Evolutionary conservation across 495 filamentous ascomycete genomes (phyloP), one percentile per base, ranked within the genome.

Genomic region (Penicillium canescens): DNA sequence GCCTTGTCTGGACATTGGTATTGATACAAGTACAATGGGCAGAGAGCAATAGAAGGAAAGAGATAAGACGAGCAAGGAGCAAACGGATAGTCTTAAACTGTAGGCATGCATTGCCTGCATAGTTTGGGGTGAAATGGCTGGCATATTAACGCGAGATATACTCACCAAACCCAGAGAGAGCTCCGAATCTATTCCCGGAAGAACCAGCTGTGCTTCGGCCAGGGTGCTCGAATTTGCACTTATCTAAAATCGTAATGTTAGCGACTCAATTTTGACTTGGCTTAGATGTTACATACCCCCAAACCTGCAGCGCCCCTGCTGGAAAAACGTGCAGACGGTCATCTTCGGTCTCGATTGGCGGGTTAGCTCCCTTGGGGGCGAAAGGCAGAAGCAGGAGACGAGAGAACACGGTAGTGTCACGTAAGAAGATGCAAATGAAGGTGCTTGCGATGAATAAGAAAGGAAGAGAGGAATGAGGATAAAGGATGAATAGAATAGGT

Each of bases 241-340:
- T 63, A 38, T 80, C 83, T 84, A 47, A 6, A 46, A 6, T 26
- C 14, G 6, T 7, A 40, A 31, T 31, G 28, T 70, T 57, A 70
- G 60, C 50, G 3, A 20, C 23, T 8, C 24, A 14, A 0, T 11
- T 35, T 34, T 42, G 8, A 12, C 1, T n/a, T 6, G 21, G 6
- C 8, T 51, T 21, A 11, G 44, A n/a, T 12, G 3, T n/a, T n/a
- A 45, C 67, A 33, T 71, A 78, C 79, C 74, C 61, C 90, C 91
- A 63, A 79, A 86, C 60, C 76, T 84, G 77, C 91, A 96, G 46
- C 79, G 78, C 40, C 88, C 89, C 67, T 85, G 82, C 67, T 82
- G 82, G 61, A 77, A 96, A 65, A 83, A 92, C 35, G 62, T 78
- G 77, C 91, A 96, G 57, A 91, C 70, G 4, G 67, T 60, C 85